Base-by-base conservation (phyloP, 306 rosid genomes). In the Castanea sativa region DNA sequence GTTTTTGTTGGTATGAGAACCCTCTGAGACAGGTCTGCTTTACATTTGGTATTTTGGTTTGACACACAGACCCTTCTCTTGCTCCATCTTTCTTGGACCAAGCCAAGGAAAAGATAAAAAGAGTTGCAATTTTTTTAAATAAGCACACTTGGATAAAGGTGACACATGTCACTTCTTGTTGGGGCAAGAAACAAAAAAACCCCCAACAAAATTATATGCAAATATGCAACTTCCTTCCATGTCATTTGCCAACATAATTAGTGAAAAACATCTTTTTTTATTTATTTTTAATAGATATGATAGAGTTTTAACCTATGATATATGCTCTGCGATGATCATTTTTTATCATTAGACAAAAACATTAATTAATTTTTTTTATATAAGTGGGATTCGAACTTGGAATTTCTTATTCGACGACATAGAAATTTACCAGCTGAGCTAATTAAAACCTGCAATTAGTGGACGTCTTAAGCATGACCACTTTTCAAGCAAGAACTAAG, bases 61-160 rank as follows among this genome's bases (percentile, higher is more conserved):
- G 84, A 67, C 88, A 78, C 82, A 87, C 63, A 25, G 60, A 56
- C 18, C 69, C 18, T 35, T 32, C 49, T 25, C 21, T 53, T 79
- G 86, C 82, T 81, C 77, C 83, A 77, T 35, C 89, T 88, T 89
- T 88, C 75, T 13, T 78, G 77, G 87, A 89, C 89, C 84, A 81
- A 30, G 73, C 67, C 76, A 68, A 67, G 23, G 75, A 16, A 65
- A 21, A 61, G 64, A 49, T 59, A 74, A 20, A 19, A 14, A 71
- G 60, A 25, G 63, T 10, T 21, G 9, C 55, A 60, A 45, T 33
- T 59, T 55, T 55, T 64, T 64, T 18, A 73, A 21, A 58, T 68
- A 58, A 71, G 75, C 51, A 64, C 51, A 11, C 25, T 69, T 2
- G 75, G 32, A n/a, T 32, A 29, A n/a, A 16, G 33, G 19, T 41